phyloP scores from a whole-genome alignment of 2,329 filamentous ascomycete genomes.

The Thyridium curvatum region DNA sequence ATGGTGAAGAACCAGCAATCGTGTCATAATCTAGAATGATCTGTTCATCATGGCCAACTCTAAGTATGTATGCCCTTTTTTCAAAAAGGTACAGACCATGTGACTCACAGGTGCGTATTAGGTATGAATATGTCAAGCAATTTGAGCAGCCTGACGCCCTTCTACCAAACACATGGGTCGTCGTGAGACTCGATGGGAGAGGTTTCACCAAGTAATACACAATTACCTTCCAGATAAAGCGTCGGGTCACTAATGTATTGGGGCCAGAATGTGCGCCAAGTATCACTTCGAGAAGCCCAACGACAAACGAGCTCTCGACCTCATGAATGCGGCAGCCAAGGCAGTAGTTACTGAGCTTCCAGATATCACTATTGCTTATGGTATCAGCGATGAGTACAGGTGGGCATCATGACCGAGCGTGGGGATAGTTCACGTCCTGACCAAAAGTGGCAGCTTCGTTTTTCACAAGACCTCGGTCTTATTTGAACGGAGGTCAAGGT shows the following conservation, averaged over 20 bases:
- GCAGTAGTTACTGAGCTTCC: constrained; percentile 77
- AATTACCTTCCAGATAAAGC: constrained; percentile 14
- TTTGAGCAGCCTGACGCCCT: constrained; percentile 81
- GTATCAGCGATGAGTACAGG: constrained; percentile 92
- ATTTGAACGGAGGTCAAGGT: constrained; percentile 82
- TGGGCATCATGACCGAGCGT: constrained; percentile 20
- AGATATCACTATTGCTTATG: constrained; percentile 84
- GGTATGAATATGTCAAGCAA: constrained; percentile 86
- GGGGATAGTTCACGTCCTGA: constrained; percentile 2
- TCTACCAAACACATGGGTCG: constrained; percentile 90
- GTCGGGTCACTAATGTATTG: no score
- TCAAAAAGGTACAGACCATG: no score
- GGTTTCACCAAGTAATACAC: constrained; percentile 79
- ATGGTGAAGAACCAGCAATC: no score
- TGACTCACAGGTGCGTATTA: no score
- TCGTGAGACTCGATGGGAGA: constrained; percentile 87
- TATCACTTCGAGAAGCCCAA: constrained; percentile 91
- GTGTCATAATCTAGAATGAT: no score
- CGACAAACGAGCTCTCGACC: constrained; percentile 75
- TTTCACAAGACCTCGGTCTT: constrained; percentile 77
- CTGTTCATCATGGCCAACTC: constrained; percentile 19
- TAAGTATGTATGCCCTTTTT: constrained; percentile 6
- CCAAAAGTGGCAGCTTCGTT: constrained; percentile 59
- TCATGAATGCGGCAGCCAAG: constrained; percentile 92
- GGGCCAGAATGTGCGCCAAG: constrained; percentile 65